Percentiles rank a stretch among this genome's conserved stretches.
Evolutionary conservation across 192 early-diverging fungal genomes (phyloP).

Genomic region (Mortierella alpina): DNA sequence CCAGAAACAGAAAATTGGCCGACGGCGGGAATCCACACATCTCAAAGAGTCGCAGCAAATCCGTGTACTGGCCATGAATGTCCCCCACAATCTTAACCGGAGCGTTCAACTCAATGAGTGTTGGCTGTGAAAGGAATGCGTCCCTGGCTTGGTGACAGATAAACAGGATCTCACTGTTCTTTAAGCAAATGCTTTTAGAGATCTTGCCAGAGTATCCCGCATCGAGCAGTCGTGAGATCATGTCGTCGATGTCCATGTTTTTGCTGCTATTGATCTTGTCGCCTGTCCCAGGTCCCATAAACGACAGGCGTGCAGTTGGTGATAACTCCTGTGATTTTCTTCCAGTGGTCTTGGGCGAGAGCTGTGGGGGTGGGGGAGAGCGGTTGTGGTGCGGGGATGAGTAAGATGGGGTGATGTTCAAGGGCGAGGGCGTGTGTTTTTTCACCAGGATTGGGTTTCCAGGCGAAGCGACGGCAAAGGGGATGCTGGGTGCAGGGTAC

Average conservation of each 20-base stretch:
- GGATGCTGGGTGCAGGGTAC: slow-evolving; percentile 29
- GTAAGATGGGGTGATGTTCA: slow-evolving; percentile 7
- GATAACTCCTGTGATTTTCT: slow-evolving; percentile 26
- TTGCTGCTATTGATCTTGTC: slow-evolving; percentile 11
- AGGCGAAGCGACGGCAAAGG: slow-evolving; percentile 44
- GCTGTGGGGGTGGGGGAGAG: slow-evolving; percentile 12
- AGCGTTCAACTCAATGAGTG: slow-evolving; percentile 79
- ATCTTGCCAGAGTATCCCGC: slow-evolving; percentile 79
- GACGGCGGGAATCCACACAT: slow-evolving; percentile 92
- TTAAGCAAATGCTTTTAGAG: slow-evolving; percentile 82
- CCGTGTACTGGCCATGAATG: slow-evolving; percentile 95
- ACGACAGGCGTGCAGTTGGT: slow-evolving; percentile 30
- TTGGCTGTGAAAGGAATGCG: slow-evolving; percentile 88
- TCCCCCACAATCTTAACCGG: slow-evolving; percentile 89
- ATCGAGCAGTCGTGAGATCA: slow-evolving; percentile 87
- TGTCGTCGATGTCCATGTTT: slow-evolving; percentile 79
- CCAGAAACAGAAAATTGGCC: slow-evolving; percentile 92
- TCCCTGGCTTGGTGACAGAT: slow-evolving; percentile 90
- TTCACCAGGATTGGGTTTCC: slow-evolving; percentile 49
- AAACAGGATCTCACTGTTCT: slow-evolving; percentile 85
- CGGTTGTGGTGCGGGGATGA: not conserved
- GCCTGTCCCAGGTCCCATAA: slow-evolving; percentile 12
- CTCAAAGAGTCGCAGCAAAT: slow-evolving; percentile 92
- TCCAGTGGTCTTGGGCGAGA: slow-evolving; percentile 23
- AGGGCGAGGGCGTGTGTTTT: slow-evolving; percentile 27